Evolutionary conservation across 2,329 filamentous ascomycete species (phyloP), one percentile per base, ranked within the genome.

Genomic region (Lasiodiplodia citricola): DNA sequence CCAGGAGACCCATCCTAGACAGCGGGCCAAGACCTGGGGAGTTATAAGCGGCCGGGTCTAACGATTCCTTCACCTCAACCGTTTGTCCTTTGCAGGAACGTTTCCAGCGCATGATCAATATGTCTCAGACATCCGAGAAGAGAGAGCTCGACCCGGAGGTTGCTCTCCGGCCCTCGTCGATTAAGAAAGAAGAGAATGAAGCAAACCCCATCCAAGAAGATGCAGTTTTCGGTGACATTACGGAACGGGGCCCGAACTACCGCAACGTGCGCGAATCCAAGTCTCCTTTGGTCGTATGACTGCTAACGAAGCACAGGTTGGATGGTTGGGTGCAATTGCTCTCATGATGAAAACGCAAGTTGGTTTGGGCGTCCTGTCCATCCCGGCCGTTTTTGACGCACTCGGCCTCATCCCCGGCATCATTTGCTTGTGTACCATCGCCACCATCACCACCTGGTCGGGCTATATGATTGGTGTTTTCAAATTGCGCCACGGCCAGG

Each of bases 401-500:
- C 77, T 86, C 4, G 84, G 84, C 4, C 74, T 86, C 28, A 75
- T 86, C 13, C 84, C 84, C 0, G 84, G 84, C n/a, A 73, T 85
- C 13, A 80, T 86, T 31, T 77, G 79, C 31, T 75, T 86, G 7
- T 50, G 79, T 3, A 67, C 72, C 2, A 79, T 86, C 35, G 80
- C 77, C 1, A 69, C 37, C 23, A 83, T 85, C 70, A 85, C 83
- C 0, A 83, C 81, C 2, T 86, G 84, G 84, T 84, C 83, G 2
- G 78, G 80, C 65, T 85, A 83, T 70, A 82, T 85, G 28, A 77
- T 86, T 13, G 84, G 83, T 10, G 72, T 77, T n/a, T 88, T 88
- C 78, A 88, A 88, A 72, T 71, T 86, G 38, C 78, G 80, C 16
- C 86, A 87, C 72, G 83, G 83, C 0, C 80, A 87, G 70, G 85